phyloP scores from a whole-genome alignment of 495 filamentous ascomycete genomes.

The Choiromyces venosus region DNA sequence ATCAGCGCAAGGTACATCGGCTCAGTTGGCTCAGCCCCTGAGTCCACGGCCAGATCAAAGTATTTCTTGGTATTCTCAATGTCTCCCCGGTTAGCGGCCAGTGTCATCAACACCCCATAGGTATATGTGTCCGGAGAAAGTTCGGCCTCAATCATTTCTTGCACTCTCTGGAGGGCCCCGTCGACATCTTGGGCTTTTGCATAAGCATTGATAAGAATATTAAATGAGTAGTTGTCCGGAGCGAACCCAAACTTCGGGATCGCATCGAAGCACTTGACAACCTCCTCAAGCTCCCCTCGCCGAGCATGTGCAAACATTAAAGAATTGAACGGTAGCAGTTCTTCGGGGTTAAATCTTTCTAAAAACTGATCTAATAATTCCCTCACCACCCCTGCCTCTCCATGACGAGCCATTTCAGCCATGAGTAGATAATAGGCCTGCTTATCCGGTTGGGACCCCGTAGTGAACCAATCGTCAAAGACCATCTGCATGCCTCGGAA shows the following conservation, averaged over 20 bases:
- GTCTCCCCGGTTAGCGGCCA: conserved; percentile 70
- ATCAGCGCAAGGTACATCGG: conserved; percentile 62
- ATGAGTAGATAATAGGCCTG: conserved; percentile 51
- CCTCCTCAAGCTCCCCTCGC: conserved; percentile 53
- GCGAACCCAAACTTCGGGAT: conserved; percentile 50
- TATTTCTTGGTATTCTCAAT: conserved; percentile 60
- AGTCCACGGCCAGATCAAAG: conserved; percentile 51
- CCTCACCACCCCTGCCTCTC: conserved; percentile 53
- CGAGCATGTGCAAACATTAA: conserved; percentile 50
- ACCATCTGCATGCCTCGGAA: conserved; percentile 49
- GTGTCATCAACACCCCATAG: conserved; percentile 64
- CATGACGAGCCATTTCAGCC: conserved; percentile 51
- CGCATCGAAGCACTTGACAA: conserved; percentile 55
- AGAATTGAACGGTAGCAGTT: conserved; percentile 25
- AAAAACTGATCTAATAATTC: conserved; percentile 50
- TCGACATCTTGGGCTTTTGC: conserved; percentile 59
- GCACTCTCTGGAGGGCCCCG: conserved; percentile 56
- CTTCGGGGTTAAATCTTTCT: conserved; percentile 39
- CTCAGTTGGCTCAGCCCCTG: conserved; percentile 44
- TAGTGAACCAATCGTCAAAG: conserved; percentile 52
- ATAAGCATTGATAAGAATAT: conserved; percentile 70
- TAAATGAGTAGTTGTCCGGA: conserved; percentile 59
- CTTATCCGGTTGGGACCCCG: conserved; percentile 43
- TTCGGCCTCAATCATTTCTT: conserved; percentile 49
- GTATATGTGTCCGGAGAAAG: conserved; percentile 55